Evolutionary conservation across 2,329 filamentous ascomycete species (phyloP), one percentile per base, ranked within the genome.

Genomic region (Fusarium lyarnte): DNA sequence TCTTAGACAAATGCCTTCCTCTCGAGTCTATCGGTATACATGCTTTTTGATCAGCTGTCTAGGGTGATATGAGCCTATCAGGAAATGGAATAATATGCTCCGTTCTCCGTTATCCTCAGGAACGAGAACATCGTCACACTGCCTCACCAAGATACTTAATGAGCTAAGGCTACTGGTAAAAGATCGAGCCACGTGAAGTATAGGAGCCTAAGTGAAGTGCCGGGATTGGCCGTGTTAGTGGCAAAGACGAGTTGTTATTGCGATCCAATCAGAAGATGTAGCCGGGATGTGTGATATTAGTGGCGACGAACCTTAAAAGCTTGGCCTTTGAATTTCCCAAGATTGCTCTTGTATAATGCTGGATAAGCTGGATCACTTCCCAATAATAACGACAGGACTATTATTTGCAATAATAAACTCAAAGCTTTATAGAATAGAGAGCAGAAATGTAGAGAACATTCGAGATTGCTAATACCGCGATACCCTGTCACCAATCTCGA

Each of bases 401-500:
- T 14, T 17, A 13, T 25, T 16, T 23, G 16, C 25, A 23, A 19
- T 19, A 6, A 11, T 16, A 33, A 17, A 35, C 7, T 19, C 8
- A 3, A 13, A 12, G 12, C 35, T 8, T 36, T 3, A 16, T 23
- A 6, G 5, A 17, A 16, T 23, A 6, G 6, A 21, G 10, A 11
- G 8, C 17, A 23, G 21, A 38, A 16, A 25, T 38, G 5, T 41
- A 53, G 19, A 33, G 42, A 69, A 75, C 8, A 25, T 65, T 69
- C 42, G 29, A 60, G 33, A 33, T 42, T 21, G 35, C 16, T 25
- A 17, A 35, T 52, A 42, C 47, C 59, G 39, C 54, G 47, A 39
- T 53, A 58, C 45, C 70, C 54, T 61, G 53, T 61, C 21, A 33
- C 38, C 33, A 23, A 57, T 66, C 69, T 67, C 63, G 52, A 73